phyloP scores from a whole-genome alignment of 164 flowering plant genomes.

The Liquidambar formosana region DNA sequence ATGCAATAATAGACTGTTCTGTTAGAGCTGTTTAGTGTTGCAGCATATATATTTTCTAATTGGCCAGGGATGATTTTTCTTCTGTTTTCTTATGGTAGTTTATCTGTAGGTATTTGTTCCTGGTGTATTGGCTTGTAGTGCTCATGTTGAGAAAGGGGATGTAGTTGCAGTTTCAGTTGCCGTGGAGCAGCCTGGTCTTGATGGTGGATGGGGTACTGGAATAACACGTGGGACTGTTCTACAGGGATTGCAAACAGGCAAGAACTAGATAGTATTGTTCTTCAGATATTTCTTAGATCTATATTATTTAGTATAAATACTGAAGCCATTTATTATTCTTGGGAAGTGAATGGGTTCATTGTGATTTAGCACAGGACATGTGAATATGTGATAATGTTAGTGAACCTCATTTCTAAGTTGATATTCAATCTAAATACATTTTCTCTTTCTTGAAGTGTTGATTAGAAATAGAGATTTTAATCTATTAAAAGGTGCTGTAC shows the following conservation, averaged over 20 bases:
- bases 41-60: too few relatives aligned
- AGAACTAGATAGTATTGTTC: conserved; percentile 5
- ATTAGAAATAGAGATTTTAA: background rate
- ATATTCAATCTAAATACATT: background rate
- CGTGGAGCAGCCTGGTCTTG: conserved; percentile 66
- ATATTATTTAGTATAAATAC: background rate
- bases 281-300: background rate
- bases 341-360: too few relatives aligned
- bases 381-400: too few relatives aligned
- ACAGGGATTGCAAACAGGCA: conserved; percentile 73
- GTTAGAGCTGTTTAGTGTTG: background rate
- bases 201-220: conserved; percentile 78
- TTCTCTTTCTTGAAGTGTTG: background rate
- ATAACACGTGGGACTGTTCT: conserved; percentile 89
- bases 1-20: background rate
- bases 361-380: too few relatives aligned
- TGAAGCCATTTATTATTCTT: background rate
- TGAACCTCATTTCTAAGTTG: too few relatives aligned
- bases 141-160: conserved; percentile 95
- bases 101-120: conserved; percentile 80
- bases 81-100: background rate
- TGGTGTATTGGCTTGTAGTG: conserved; percentile 96
- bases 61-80: background rate
- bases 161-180: conserved; percentile 92
- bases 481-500: background rate